A percentile compares a stretch with the other conserved stretches of the same genome.
These are phyloP conservation scores for Heracleum sosnowskyi DNA, from an alignment of 129 eudicot species.

Conservation along the genomic window DNA sequence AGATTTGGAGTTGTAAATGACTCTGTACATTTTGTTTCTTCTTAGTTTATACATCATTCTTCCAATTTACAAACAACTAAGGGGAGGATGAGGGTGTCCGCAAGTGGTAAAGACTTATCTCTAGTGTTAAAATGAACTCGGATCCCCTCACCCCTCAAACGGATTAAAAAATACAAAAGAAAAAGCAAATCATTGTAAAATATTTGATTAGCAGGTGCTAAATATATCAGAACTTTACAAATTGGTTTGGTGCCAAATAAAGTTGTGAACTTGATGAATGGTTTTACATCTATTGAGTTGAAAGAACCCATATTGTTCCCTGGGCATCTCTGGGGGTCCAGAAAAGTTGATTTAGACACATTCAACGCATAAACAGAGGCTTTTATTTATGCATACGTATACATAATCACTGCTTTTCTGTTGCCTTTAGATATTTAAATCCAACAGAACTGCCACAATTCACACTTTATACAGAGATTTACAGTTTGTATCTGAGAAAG, in stretches of 20 bases:
- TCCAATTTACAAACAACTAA: no score
- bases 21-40: neutral
- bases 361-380: slow-evolving; percentile 3
- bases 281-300: neutral
- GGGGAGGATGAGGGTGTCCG: neutral
- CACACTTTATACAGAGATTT: neutral
- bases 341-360: neutral
- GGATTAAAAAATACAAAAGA: no score
- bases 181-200: neutral
- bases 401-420: neutral
- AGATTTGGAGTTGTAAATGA: neutral
- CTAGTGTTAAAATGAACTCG: neutral
- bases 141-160: neutral
- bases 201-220: neutral
- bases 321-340: slow-evolving; percentile 4
- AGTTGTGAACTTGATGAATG: slow-evolving; percentile 3
- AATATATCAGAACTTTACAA: neutral
- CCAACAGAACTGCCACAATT: neutral
- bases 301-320: neutral
- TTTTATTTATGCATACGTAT: neutral
- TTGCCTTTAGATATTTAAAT: neutral
- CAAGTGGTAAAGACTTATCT: neutral
- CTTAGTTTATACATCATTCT: neutral
- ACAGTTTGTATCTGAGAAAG: slow-evolving; percentile 6
- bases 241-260: neutral